Evolutionary conservation across 352 stramenopile species (phyloP).

Genomic region (Aphanomyces euteiches): DNA sequence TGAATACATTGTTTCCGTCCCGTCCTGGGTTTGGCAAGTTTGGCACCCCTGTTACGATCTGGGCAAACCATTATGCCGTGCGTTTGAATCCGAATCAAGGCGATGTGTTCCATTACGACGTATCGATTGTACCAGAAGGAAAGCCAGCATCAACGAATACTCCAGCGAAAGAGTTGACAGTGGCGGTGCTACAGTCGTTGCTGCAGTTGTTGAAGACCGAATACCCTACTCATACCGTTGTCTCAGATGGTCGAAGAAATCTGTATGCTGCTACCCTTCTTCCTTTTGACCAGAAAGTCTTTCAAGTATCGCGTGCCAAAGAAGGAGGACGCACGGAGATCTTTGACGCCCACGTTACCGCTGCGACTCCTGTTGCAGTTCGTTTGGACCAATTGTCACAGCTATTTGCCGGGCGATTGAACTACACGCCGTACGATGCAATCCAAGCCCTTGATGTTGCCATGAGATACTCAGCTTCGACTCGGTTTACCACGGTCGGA

Average conservation of each 20-base stretch:
- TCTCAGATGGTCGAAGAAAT: slow-evolving; percentile 57
- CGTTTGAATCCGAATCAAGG: slow-evolving; percentile 41
- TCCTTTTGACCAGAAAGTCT: slow-evolving; percentile 47
- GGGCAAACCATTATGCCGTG: slow-evolving; percentile 68
- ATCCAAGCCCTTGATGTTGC: slow-evolving; percentile 70
- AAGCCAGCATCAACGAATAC: slow-evolving; percentile 44
- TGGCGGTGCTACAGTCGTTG: slow-evolving; percentile 55
- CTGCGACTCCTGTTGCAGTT: slow-evolving; percentile 51
- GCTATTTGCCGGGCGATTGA: slow-evolving; percentile 51
- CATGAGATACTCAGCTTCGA: slow-evolving; percentile 53
- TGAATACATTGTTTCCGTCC: slow-evolving; percentile 45
- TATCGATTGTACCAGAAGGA: slow-evolving; percentile 45
- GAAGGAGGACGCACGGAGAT: slow-evolving; percentile 40
- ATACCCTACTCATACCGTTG: slow-evolving; percentile 41
- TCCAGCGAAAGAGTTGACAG: slow-evolving; percentile 51
- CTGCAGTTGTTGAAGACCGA: slow-evolving; percentile 40
- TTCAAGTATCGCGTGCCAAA: slow-evolving; percentile 44
- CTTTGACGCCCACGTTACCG: slow-evolving; percentile 56
- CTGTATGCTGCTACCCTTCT: slow-evolving; percentile 46
- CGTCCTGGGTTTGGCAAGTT: slow-evolving; percentile 56
- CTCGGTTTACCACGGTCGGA: slow-evolving; percentile 51
- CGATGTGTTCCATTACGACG: slow-evolving; percentile 74
- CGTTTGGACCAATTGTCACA: slow-evolving; percentile 58
- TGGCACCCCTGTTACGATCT: slow-evolving; percentile 42
- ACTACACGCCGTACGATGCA: slow-evolving; percentile 70